Evolutionary conservation across 2,329 filamentous ascomycete species (phyloP).

Genomic region (Aspergillus pseudoterreus): DNA sequence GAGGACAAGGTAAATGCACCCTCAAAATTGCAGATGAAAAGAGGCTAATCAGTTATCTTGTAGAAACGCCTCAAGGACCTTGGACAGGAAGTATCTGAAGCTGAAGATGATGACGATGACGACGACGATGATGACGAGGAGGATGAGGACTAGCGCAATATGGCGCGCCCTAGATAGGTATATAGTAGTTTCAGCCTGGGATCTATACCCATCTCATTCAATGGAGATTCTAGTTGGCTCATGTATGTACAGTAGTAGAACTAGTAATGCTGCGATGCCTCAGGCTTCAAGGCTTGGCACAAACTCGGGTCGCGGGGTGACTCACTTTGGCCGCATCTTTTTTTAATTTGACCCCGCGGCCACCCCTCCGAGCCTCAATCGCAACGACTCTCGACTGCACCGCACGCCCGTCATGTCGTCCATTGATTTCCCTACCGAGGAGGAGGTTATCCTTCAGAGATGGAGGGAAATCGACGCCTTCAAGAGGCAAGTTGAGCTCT

Average conservation of each 20-base stretch:
- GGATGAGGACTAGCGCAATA: conserved; percentile 5
- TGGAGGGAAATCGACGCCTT: conserved; percentile 95
- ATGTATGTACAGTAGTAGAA: neutral
- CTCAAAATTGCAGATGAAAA: neutral
- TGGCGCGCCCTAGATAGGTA: neutral
- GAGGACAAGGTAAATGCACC: conserved; percentile 65
- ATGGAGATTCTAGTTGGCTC: neutral
- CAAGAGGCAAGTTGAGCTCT: conserved; percentile 80
- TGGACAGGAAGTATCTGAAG: conserved; percentile 70
- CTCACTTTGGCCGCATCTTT: conserved; percentile 12
- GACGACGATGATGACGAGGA: conserved; percentile 54
- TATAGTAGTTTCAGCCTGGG: neutral
- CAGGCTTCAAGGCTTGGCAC: neutral
- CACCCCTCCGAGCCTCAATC: conserved; percentile 14
- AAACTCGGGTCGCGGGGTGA: conserved; percentile 9
- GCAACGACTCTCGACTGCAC: conserved; percentile 16
- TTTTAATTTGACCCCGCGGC: conserved; percentile 24
- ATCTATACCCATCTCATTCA: neutral
- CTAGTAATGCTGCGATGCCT: neutral
- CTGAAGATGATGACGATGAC: conserved; percentile 63
- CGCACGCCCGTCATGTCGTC: conserved; percentile 56
- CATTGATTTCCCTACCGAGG: conserved; percentile 89
- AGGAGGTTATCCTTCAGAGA: conserved; percentile 76
- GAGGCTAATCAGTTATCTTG: conserved; percentile 3
- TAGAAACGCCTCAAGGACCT: conserved; percentile 60